These are phyloP conservation scores for Xylaria hypoxylon DNA, from an alignment of 2,329 filamentous ascomycete genomes.

Conservation along the genomic window DNA sequence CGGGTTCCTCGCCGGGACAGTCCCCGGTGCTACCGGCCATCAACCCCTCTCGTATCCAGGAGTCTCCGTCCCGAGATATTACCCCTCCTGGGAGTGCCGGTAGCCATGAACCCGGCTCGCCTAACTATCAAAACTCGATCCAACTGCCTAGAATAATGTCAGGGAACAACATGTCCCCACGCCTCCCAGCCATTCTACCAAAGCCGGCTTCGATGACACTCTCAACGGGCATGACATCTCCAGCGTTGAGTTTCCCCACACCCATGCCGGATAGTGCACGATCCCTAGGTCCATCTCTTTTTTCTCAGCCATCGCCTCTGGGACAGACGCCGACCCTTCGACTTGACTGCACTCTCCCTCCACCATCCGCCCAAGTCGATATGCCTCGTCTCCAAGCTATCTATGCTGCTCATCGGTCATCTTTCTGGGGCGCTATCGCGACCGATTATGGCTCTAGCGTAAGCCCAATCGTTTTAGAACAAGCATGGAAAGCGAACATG, in stretches of 20 bases:
- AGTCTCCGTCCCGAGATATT: conserved; percentile 61
- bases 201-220: conserved; percentile 69
- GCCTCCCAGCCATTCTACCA: conserved; percentile 72
- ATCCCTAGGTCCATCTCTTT: conserved; percentile 60
- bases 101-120: conserved; percentile 59
- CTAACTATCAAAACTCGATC: conserved; percentile 57
- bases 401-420: conserved; percentile 75
- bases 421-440: conserved; percentile 80
- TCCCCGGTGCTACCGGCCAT: conserved; percentile 63
- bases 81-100: conserved; percentile 61
- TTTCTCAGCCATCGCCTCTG: conserved; percentile 56
- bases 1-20: conserved; percentile 68
- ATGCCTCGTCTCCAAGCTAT: conserved; percentile 74
- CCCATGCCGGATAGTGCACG: conserved; percentile 56
- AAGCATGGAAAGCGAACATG: conserved; percentile 71
- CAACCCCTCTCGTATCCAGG: conserved; percentile 63
- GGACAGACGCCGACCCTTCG: conserved; percentile 61
- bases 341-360: conserved; percentile 67
- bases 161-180: conserved; percentile 59
- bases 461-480: conserved; percentile 73
- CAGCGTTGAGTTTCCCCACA: conserved; percentile 56
- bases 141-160: conserved; percentile 67
- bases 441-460: conserved; percentile 75
- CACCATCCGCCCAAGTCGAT: conserved; percentile 65
- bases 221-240: conserved; percentile 52